A percentile compares a stretch with the other conserved stretches of the same genome.
phyloP scores from a whole-genome alignment of 305 asterid species.

The Fraxinus baroniana region DNA sequence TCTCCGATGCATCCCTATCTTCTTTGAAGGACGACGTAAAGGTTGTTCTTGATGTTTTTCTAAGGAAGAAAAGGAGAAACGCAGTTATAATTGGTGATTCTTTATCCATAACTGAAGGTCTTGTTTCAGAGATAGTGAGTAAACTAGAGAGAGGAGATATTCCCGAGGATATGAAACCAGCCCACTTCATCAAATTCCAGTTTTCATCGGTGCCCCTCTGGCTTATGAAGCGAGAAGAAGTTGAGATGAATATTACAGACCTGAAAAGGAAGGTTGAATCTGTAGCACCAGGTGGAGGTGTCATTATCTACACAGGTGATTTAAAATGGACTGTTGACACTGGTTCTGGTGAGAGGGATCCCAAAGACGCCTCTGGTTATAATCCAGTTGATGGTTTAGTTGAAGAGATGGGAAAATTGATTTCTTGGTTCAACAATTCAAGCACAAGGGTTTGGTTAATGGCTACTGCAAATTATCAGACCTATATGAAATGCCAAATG shows the following conservation, averaged over 20 bases:
- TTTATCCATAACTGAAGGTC: constrained; percentile 36
- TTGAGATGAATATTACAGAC: constrained; percentile 56
- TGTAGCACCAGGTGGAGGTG: constrained; percentile 39
- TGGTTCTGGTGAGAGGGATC: constrained; percentile 5
- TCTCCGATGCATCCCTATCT: constrained; percentile 1
- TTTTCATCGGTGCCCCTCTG: constrained; percentile 59
- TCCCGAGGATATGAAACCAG: constrained; percentile 55
- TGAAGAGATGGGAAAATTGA: constrained; percentile 59
- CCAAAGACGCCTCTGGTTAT: constrained; percentile 16
- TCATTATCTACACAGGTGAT: constrained; percentile 67
- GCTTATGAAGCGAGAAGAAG: constrained; percentile 73
- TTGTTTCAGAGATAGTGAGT: constrained; percentile 48
- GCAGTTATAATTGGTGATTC: constrained; percentile 58
- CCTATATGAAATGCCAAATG: constrained; percentile 70
- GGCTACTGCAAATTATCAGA: constrained; percentile 71
- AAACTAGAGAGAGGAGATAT: constrained; percentile 58
- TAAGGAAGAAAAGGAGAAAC: constrained; percentile 44
- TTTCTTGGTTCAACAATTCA: constrained; percentile 40
- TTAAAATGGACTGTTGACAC: constrained; percentile 65
- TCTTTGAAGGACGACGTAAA: constrained; percentile 38
- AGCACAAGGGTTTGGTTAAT: constrained; percentile 66
- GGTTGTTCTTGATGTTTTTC: constrained; percentile 41
- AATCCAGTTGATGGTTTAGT: constrained; percentile 64
- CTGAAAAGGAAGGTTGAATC: constrained; percentile 71
- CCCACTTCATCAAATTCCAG: constrained; percentile 55